Evolutionary conservation across 352 stramenopile genomes (phyloP).

Genomic region (Globisporangium polare): DNA sequence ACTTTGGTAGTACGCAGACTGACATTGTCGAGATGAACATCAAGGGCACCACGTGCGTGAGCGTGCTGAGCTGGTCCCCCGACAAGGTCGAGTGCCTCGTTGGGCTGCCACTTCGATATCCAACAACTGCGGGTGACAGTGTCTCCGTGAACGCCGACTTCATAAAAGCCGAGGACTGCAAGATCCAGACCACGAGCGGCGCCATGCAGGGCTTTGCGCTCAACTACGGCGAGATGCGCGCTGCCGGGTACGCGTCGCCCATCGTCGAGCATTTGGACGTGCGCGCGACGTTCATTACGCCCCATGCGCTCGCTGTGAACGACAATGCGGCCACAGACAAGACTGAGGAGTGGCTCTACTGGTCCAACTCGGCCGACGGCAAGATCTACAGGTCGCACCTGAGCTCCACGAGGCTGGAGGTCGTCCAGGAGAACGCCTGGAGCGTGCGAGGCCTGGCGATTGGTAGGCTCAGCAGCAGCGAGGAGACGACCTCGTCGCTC

Average conservation of each 20-base stretch:
- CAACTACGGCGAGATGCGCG: constrained; percentile 52
- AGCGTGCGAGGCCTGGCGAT: constrained; percentile 46
- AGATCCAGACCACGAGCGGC: constrained; percentile 42
- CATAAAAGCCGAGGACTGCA: constrained; percentile 36
- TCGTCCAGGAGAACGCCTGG: constrained; percentile 43
- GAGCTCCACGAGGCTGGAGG: constrained; percentile 31
- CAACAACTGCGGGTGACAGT: not conserved
- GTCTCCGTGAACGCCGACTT: constrained; percentile 6
- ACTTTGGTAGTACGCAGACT: constrained; percentile 33
- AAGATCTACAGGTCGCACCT: constrained; percentile 61
- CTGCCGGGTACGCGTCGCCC: constrained; percentile 34
- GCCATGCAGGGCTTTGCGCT: constrained; percentile 38
- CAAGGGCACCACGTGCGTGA: constrained; percentile 37
- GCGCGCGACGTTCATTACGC: constrained; percentile 24
- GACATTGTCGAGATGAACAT: constrained; percentile 39
- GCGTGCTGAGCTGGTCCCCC: constrained; percentile 34
- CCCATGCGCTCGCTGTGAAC: constrained; percentile 47
- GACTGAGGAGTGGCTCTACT: constrained; percentile 46
- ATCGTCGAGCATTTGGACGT: constrained; percentile 54
- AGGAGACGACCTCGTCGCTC: constrained; percentile 17
- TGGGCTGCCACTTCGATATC: constrained; percentile 28
- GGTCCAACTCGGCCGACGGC: constrained; percentile 65
- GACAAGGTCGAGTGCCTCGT: constrained; percentile 58
- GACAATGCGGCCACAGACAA: constrained; percentile 9
- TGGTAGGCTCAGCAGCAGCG: constrained; percentile 1